Evolutionary conservation across 2,329 filamentous ascomycete species (phyloP).

Genomic region (Rhynchosporium secalis): DNA sequence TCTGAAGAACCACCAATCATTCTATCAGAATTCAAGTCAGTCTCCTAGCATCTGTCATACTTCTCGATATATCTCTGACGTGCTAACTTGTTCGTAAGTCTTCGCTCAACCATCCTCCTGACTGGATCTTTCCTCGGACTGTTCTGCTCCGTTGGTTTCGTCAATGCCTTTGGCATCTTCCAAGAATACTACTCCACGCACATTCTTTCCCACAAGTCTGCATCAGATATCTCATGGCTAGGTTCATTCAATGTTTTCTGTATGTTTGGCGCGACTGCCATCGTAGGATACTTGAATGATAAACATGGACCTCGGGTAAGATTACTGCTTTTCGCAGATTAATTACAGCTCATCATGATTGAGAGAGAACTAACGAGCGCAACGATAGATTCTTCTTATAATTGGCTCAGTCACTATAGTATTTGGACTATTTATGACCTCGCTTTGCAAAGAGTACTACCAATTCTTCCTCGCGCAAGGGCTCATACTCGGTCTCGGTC

Average conservation of each 20-base stretch:
- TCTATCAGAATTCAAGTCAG: constrained; percentile 20
- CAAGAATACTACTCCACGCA: constrained; percentile 38
- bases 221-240: constrained; percentile 41
- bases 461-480: constrained; percentile 40
- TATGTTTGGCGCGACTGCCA: constrained; percentile 31
- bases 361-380: neutral
- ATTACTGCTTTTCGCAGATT: neutral
- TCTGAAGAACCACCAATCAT: neutral
- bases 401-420: constrained; percentile 46
- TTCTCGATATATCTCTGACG: neutral
- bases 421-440: constrained; percentile 38
- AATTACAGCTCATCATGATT: neutral
- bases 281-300: constrained; percentile 39
- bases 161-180: constrained; percentile 42
- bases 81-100: neutral
- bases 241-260: constrained; percentile 41
- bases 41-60: neutral
- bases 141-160: constrained; percentile 40
- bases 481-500: constrained; percentile 27
- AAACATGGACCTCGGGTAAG: constrained; percentile 36
- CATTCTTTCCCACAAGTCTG: constrained; percentile 29
- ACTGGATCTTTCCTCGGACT: constrained; percentile 28
- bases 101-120: constrained; percentile 19
- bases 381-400: constrained; percentile 6
- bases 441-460: constrained; percentile 38